These are phyloP conservation scores for Phytophthora idaei DNA, from an alignment of 352 stramenopile genomes.

Conservation along the genomic window DNA sequence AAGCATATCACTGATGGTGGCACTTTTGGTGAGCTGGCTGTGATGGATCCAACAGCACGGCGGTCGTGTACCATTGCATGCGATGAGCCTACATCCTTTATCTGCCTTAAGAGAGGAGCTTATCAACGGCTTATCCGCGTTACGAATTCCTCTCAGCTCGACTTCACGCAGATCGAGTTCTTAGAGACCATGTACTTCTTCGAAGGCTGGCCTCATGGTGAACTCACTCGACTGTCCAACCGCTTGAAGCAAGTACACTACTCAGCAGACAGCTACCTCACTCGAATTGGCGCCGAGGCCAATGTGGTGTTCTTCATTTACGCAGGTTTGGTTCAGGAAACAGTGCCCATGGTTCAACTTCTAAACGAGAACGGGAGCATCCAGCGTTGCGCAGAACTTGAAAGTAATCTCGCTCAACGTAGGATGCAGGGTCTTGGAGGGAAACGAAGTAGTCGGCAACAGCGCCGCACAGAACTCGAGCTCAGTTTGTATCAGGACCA, in stretches of 20 bases:
- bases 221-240: slow-evolving; percentile 75
- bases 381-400: slow-evolving; percentile 37
- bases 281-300: slow-evolving; percentile 70
- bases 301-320: slow-evolving; percentile 86
- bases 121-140: slow-evolving; percentile 86
- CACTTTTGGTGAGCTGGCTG: slow-evolving; percentile 81
- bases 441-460: slow-evolving; percentile 46
- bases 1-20: slow-evolving; percentile 76
- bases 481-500: slow-evolving; percentile 83
- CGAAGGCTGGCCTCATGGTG: slow-evolving; percentile 71
- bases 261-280: slow-evolving; percentile 66
- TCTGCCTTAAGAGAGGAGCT: slow-evolving; percentile 81
- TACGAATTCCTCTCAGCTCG: slow-evolving; percentile 78
- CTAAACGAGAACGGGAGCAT: slow-evolving; percentile 71
- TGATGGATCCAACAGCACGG: slow-evolving; percentile 78
- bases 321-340: slow-evolving; percentile 76
- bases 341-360: slow-evolving; percentile 67
- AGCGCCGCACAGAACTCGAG: slow-evolving; percentile 64
- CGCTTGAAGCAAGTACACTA: slow-evolving; percentile 70
- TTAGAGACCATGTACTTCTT: slow-evolving; percentile 86
- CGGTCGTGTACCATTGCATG: slow-evolving; percentile 81
- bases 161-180: slow-evolving; percentile 86
- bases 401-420: slow-evolving; percentile 36
- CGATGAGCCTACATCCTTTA: slow-evolving; percentile 77
- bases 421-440: slow-evolving; percentile 32